Percentiles rank a stretch among this genome's conserved stretches.
Evolutionary conservation across 129 eudicot species (phyloP).

Genomic region (Artemisia argyi): DNA sequence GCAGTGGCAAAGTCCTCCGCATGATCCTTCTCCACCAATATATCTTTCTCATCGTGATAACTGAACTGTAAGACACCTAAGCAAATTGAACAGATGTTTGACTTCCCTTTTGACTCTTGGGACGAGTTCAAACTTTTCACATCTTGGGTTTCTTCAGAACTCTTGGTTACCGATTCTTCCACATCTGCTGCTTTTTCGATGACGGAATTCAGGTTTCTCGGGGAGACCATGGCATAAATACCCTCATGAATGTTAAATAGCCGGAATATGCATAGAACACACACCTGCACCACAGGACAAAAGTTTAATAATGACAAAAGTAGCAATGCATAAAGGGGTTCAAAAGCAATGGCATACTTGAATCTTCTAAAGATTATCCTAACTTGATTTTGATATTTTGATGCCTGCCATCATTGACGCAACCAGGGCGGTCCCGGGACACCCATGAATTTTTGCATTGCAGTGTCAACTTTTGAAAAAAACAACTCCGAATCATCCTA

Average conservation of each 20-base stretch:
- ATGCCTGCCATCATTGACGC: too few relatives aligned
- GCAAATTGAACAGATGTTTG: conserved; percentile 58
- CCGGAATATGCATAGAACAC: conserved; percentile 70
- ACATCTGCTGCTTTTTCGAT: conserved; percentile 29
- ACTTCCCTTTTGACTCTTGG: conserved; percentile 27
- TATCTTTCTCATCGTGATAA: conserved; percentile 44
- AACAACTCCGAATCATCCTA: too few relatives aligned
- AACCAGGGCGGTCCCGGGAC: too few relatives aligned
- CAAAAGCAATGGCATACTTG: background rate
- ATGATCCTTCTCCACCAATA: conserved; percentile 45
- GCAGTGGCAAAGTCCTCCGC: conserved; percentile 55
- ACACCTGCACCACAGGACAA: conserved; percentile 46
- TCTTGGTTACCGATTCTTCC: conserved; percentile 28
- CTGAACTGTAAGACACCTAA: conserved; percentile 76
- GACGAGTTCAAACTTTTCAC: conserved; percentile 14
- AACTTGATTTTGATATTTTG: background rate
- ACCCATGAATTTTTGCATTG: too few relatives aligned
- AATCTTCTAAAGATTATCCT: background rate
- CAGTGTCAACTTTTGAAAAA: too few relatives aligned
- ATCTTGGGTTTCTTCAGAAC: conserved; percentile 26
- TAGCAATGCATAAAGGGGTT: background rate
- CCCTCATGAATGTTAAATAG: conserved; percentile 49
- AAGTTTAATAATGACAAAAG: conserved; percentile 17
- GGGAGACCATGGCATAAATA: conserved; percentile 41
- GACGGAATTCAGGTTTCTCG: conserved; percentile 30